phyloP scores from a whole-genome alignment of 2,329 filamentous ascomycete species.

The Colletotrichum sublineola region DNA sequence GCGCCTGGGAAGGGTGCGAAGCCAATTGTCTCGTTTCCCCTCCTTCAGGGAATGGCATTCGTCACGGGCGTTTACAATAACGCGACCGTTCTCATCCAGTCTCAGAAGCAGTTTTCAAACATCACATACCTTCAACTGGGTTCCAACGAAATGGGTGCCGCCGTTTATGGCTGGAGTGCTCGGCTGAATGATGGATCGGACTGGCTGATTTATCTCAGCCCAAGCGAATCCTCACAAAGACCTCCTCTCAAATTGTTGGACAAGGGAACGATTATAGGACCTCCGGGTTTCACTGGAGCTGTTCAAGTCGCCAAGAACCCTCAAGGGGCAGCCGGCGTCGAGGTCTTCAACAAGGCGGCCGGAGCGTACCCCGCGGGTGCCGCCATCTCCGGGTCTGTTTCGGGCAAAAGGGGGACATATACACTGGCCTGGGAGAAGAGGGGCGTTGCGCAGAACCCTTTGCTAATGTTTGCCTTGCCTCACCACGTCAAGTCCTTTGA shows the following conservation, averaged over 20 bases:
- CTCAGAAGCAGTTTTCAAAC: slow-evolving; percentile 74
- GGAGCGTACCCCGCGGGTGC: slow-evolving; percentile 76
- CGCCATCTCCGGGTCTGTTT: slow-evolving; percentile 69
- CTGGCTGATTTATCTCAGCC: slow-evolving; percentile 55
- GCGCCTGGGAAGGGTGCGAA: slow-evolving; percentile 54
- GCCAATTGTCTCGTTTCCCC: slow-evolving; percentile 74
- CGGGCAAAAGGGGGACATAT: slow-evolving; percentile 72
- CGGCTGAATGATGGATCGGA: slow-evolving; percentile 46
- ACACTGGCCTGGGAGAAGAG: slow-evolving; percentile 74
- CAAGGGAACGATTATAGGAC: slow-evolving; percentile 11
- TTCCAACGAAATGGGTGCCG: slow-evolving; percentile 46
- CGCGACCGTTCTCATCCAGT: slow-evolving; percentile 75
- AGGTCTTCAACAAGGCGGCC: slow-evolving; percentile 75
- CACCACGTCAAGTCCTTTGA: slow-evolving; percentile 82
- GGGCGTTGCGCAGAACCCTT: slow-evolving; percentile 65
- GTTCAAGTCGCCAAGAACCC: slow-evolving; percentile 86
- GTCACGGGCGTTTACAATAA: slow-evolving; percentile 78
- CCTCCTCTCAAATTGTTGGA: slow-evolving; percentile 46
- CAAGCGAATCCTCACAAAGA: slow-evolving; percentile 65
- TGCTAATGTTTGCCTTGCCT: slow-evolving; percentile 84
- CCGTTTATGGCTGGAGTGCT: slow-evolving; percentile 66
- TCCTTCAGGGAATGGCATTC: slow-evolving; percentile 85
- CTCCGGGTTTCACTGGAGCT: slow-evolving; percentile 70
- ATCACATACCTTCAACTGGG: slow-evolving; percentile 59
- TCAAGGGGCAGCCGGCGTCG: slow-evolving; percentile 62